Base-by-base conservation (phyloP, 495 filamentous ascomycete species). In the Chaetomium cochliodes region DNA sequence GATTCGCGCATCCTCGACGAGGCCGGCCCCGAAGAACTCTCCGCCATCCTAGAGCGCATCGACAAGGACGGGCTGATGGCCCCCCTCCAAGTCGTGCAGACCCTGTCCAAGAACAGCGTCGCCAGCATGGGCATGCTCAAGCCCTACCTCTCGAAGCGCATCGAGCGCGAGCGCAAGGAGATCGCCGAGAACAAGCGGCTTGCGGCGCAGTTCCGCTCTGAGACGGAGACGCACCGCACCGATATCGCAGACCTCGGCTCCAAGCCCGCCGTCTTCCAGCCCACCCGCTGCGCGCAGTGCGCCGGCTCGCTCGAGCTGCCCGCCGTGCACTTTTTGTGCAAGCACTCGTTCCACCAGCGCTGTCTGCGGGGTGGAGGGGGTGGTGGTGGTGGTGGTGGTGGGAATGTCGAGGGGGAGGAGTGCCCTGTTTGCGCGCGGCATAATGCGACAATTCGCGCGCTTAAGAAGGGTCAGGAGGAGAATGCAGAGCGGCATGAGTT, bases 71-170 rank as follows among this genome's bases (percentile, higher is more conserved):
- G 91, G 16, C 84, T 98, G 15, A 96, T 98, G 90, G 93, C 96
- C 16, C 94, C 94, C 2, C 81, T 98, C 26, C 93, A 98, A 74
- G 94, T 98, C 16, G 94, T 98, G 18, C 94, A 98, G 74, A 92
- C 96, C 3, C 80, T 98, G 64, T 71, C 74, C 50, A 74, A 79
- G 49, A 77, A 78, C 65, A 67, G 70, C 5, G 92, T 97, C 9
- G 93, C 94, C 1, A 97, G 92, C 1, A 97, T 98, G 90, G 94
- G 96, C 39, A 90, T 97, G 80, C 88, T 98, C 51, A 98, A 97
- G 80, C 87, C 87, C 30, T 98, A 98, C 72, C 86, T 98, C 5
- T 85, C 88, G 62, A 84, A 89, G 55, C 94, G 92, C 20, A 96
- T 98, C 73, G 89, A 93, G 65, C 84, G 89, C 44, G 94, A 98